These are phyloP conservation scores for Debaryomycetaceae sp. DNA, from an alignment of 1,139 yeast genomes.

Conservation along the genomic window DNA sequence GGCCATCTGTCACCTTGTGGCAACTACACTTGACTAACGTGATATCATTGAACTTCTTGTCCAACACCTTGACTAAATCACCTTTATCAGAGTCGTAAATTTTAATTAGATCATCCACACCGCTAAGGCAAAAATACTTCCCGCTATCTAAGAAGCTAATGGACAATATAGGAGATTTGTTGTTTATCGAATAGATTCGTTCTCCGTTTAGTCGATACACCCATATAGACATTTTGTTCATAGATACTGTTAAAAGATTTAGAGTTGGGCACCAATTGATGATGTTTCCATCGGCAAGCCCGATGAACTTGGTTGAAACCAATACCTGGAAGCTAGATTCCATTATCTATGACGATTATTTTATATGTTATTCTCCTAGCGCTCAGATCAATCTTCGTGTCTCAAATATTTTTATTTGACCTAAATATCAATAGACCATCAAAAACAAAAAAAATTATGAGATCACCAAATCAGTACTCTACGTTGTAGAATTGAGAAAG, in stretches of 20 bases:
- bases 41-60: constrained; percentile 15
- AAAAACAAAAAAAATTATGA: neutral
- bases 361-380: neutral
- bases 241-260: constrained; percentile 49
- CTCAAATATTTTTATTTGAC: too few relatives aligned
- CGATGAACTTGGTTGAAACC: constrained; percentile 25
- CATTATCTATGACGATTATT: neutral
- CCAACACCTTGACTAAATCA: constrained; percentile 24
- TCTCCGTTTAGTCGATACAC: constrained; percentile 56
- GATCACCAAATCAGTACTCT: neutral
- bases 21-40: constrained; percentile 23
- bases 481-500: neutral
- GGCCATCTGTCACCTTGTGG: constrained; percentile 1
- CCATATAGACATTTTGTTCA: constrained; percentile 47
- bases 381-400: neutral
- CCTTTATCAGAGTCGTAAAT: constrained; percentile 52
- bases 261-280: constrained; percentile 56
- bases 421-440: too few relatives aligned
- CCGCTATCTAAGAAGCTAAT: constrained; percentile 38
- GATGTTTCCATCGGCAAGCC: constrained; percentile 39
- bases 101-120: constrained; percentile 42
- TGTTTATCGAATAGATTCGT: constrained; percentile 48
- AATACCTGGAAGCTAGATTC: constrained; percentile 1
- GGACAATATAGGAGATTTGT: constrained; percentile 29
- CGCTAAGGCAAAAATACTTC: constrained; percentile 41